Evolutionary conservation across 352 stramenopile species (phyloP).

Genomic region (Phytophthora nicotianae): DNA sequence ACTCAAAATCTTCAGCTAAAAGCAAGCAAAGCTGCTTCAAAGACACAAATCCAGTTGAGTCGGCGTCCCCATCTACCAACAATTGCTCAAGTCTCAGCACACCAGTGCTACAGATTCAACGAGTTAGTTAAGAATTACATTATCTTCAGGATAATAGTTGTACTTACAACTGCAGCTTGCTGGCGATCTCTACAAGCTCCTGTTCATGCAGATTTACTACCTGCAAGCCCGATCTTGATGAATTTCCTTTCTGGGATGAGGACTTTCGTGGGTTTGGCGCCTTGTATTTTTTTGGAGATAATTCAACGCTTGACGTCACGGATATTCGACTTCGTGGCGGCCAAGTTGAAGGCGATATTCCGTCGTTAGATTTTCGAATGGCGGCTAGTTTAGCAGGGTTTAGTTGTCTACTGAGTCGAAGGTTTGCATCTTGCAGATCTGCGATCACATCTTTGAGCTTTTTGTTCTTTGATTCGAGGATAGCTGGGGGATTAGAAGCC

Average conservation of each 20-base stretch:
- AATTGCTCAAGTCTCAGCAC: conserved; percentile 53
- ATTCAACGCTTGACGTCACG: conserved; percentile 5
- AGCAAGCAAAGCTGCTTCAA: conserved; percentile 58
- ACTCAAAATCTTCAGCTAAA: conserved; percentile 38
- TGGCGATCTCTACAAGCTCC: conserved; percentile 52
- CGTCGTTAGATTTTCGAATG: conserved; percentile 1
- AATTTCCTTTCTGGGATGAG: neutral
- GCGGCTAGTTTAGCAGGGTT: conserved; percentile 6
- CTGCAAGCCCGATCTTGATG: conserved; percentile 1
- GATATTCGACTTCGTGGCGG: conserved; percentile 16
- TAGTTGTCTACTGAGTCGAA: conserved; percentile 49
- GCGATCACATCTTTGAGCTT: conserved; percentile 50
- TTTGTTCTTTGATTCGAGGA: conserved; percentile 52
- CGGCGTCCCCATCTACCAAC: conserved; percentile 31
- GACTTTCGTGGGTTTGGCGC: neutral
- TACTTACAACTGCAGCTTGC: conserved; percentile 57
- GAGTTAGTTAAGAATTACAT: neutral
- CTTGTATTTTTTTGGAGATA: conserved; percentile 20
- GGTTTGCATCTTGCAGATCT: conserved; percentile 48
- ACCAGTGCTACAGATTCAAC: conserved; percentile 27
- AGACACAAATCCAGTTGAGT: conserved; percentile 46
- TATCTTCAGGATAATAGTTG: too few species aligned
- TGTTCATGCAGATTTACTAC: conserved; percentile 50
- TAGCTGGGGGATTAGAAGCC: conserved; percentile 3
- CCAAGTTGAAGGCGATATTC: conserved; percentile 1